A percentile compares a stretch with the other conserved stretches of the same genome.
Conservation (phyloP, 495 filamentous ascomycete genomes). For the Annulohypoxylon moriforme region DNA sequence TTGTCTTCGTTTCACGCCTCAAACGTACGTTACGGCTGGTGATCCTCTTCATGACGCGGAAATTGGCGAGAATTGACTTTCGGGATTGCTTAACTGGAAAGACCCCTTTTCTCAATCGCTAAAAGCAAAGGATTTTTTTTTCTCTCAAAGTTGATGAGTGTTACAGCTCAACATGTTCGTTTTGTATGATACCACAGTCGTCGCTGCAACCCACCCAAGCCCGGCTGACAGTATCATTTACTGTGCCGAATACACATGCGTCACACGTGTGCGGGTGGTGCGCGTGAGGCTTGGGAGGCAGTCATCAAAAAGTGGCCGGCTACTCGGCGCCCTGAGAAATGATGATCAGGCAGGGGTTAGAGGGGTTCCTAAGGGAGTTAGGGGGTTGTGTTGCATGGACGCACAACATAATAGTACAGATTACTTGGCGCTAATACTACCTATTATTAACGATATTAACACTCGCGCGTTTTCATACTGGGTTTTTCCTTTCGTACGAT, state of each 20-base stretch:
- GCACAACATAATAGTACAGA: neutral
- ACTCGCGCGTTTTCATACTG: neutral
- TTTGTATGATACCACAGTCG: neutral
- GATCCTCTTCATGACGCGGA: neutral
- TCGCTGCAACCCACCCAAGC: conserved; percentile 7
- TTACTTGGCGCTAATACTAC: conserved; percentile 21
- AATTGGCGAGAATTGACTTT: neutral
- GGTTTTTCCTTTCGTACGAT: neutral
- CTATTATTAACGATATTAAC: neutral
- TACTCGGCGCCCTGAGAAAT: conserved; percentile 19
- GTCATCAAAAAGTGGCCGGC: conserved; percentile 15
- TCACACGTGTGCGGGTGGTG: neutral
- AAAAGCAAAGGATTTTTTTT: neutral
- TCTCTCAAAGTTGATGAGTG: neutral
- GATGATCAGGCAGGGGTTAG: conserved; percentile 9
- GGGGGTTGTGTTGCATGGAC: conserved; percentile 1
- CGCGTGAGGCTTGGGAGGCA: neutral
- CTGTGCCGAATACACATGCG: conserved; percentile 8
- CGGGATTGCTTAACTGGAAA: neutral
- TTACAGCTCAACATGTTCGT: neutral
- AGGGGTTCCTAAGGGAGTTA: neutral
- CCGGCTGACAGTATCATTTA: neutral
- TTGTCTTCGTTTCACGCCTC: neutral
- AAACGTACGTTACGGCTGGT: neutral
- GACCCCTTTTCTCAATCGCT: neutral